These are phyloP conservation scores for Monosporascus cannonballus DNA, from an alignment of 2,329 filamentous ascomycete species.

Conservation along the genomic window DNA sequence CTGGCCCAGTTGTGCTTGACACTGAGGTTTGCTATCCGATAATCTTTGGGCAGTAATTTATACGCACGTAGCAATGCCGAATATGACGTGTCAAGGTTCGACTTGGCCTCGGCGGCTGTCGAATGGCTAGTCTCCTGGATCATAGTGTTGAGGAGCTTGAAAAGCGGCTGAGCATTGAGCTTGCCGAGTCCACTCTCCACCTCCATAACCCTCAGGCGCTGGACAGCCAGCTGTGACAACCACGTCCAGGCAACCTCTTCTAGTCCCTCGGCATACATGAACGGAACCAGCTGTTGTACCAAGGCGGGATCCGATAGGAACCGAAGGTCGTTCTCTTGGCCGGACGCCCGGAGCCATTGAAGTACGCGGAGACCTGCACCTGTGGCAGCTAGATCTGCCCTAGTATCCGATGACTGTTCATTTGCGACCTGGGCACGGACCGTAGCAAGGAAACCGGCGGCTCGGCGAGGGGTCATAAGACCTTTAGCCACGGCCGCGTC, in stretches of 20 bases:
- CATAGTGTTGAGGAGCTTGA: constrained; percentile 33
- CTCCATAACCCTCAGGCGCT: constrained; percentile 11
- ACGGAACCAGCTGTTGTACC: constrained; percentile 36
- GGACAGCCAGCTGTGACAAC: constrained; percentile 35
- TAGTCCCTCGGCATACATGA: constrained; percentile 46
- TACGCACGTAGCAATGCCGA: constrained; percentile 41
- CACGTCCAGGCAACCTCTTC: constrained; percentile 48
- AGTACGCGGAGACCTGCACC: constrained; percentile 43
- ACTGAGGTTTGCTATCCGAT: constrained; percentile 28
- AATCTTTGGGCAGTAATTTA: constrained; percentile 31
- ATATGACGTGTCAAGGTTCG: constrained; percentile 45
- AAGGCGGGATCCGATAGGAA: constrained; percentile 38
- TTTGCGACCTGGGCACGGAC: constrained; percentile 36
- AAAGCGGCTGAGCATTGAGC: constrained; percentile 23
- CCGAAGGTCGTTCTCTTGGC: constrained; percentile 37
- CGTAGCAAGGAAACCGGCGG: constrained; percentile 46
- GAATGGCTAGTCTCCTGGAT: constrained; percentile 26
- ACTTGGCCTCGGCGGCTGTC: constrained; percentile 20
- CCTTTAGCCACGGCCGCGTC: constrained; percentile 48
- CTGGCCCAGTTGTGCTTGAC: constrained; percentile 39
- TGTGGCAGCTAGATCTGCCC: constrained; percentile 31
- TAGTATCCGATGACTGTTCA: constrained; percentile 26
- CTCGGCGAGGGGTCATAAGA: constrained; percentile 48
- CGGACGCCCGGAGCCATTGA: constrained; percentile 48
- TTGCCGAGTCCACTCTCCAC: constrained; percentile 11